Percentiles rank a stretch among this genome's conserved stretches.
These are phyloP conservation scores for Solanum piurae DNA, from an alignment of 257 asterid genomes.

Conservation along the genomic window DNA sequence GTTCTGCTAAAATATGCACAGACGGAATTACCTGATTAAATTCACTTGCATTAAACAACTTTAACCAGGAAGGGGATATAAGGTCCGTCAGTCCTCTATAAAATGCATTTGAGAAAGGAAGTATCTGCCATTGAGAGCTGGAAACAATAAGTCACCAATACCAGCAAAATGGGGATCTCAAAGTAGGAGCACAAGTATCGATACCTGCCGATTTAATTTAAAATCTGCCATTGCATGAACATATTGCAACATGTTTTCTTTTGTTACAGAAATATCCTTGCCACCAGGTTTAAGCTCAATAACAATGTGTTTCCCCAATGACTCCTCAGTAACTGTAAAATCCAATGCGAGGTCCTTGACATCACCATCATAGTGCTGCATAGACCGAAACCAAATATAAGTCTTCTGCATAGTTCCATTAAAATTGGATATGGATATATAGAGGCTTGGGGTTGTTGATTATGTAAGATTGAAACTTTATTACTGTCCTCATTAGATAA, in stretches of 20 bases:
- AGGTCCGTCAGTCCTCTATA: conserved; percentile 86
- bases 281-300: conserved; percentile 95
- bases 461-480: background rate
- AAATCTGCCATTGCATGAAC: conserved; percentile 94
- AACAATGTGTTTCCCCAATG: conserved; percentile 59
- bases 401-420: background rate
- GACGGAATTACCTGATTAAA: conserved; percentile 76
- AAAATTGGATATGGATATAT: background rate
- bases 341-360: conserved; percentile 71
- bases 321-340: conserved; percentile 92
- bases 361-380: conserved; percentile 94
- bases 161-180: conserved; percentile 5
- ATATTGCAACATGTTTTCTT: conserved; percentile 93
- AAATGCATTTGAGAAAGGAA: conserved; percentile 92
- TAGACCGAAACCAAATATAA: background rate
- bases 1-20: background rate
- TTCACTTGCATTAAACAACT: conserved; percentile 85
- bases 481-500: background rate
- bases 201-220: conserved; percentile 95
- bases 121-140: conserved; percentile 50
- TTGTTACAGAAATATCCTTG: conserved; percentile 62
- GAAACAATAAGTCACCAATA: conserved; percentile 19
- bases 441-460: background rate
- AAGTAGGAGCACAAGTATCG: conserved; percentile 5
- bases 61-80: conserved; percentile 93